phyloP scores from a whole-genome alignment of 257 asterid species.

The Lavandula angustifolia region DNA sequence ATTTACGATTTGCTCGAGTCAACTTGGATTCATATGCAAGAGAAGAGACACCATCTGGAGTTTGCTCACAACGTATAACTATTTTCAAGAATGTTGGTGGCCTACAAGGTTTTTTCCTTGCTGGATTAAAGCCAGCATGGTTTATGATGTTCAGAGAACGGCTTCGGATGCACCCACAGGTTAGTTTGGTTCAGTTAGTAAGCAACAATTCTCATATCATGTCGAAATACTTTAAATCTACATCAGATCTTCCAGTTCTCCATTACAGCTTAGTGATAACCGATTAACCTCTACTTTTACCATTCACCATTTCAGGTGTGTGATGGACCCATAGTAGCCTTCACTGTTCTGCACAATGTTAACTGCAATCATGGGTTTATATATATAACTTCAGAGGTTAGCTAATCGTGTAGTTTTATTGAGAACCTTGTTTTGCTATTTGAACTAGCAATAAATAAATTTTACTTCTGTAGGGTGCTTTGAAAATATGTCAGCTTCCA shows the following conservation, averaged over 20 bases:
- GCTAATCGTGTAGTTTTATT: constrained; percentile 28
- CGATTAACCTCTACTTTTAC: constrained; percentile 24
- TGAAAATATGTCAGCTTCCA: constrained; percentile 95
- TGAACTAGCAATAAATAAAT: constrained; percentile 12
- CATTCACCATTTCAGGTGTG: constrained; percentile 63
- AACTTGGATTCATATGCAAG: constrained; percentile 68
- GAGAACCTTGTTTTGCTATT: constrained; percentile 1
- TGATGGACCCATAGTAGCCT: constrained; percentile 91
- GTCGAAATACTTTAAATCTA: constrained; percentile 1
- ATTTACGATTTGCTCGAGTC: constrained; percentile 78
- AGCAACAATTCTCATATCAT: constrained; percentile 9
- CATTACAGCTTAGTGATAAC: constrained; percentile 8
- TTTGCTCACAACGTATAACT: constrained; percentile 60
- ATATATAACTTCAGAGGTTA: constrained; percentile 80
- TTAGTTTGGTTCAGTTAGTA: constrained; percentile 39
- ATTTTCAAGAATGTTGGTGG: constrained; percentile 88
- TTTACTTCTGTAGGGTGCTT: constrained; percentile 62
- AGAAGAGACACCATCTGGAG: constrained; percentile 76
- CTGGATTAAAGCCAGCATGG: constrained; percentile 92
- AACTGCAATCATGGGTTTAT: constrained; percentile 95
- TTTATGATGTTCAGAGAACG: constrained; percentile 93
- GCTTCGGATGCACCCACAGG: constrained; percentile 93
- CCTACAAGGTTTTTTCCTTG: constrained; percentile 77
- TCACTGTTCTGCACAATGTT: constrained; percentile 96
- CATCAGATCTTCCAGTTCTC: background rate